phyloP scores from a whole-genome alignment of 2,329 filamentous ascomycete genomes.

The Sarocladium kiliense region DNA sequence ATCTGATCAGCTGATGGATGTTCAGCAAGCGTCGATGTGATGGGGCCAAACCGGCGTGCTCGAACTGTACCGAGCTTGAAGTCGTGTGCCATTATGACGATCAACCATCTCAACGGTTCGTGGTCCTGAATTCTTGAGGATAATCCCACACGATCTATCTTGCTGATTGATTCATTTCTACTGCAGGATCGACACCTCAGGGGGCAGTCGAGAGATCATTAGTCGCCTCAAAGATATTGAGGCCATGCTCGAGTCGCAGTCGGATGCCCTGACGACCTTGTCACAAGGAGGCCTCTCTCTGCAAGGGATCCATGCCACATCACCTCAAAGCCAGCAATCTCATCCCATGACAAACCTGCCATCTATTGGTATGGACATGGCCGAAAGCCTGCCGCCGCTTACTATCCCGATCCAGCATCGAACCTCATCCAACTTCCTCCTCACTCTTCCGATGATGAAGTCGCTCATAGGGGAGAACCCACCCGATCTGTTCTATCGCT shows the following conservation, averaged over 20 bases:
- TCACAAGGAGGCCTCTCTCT: slow-evolving; percentile 1
- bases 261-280: slow-evolving; percentile 14
- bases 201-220: slow-evolving; percentile 22
- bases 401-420: slow-evolving; percentile 23
- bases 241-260: slow-evolving; percentile 16
- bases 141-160: too few species aligned
- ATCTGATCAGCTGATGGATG: too few species aligned
- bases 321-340: slow-evolving; percentile 15
- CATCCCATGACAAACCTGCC: slow-evolving; percentile 10
- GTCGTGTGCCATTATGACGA: slow-evolving; percentile 23
- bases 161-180: too few species aligned
- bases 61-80: slow-evolving; percentile 19
- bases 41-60: slow-evolving; percentile 19
- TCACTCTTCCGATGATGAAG: slow-evolving; percentile 21
- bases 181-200: slow-evolving; percentile 22
- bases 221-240: slow-evolving; percentile 22
- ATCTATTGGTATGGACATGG: slow-evolving; percentile 11
- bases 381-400: slow-evolving; percentile 17
- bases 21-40: slow-evolving; percentile 24
- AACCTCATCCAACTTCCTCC: slow-evolving; percentile 23
- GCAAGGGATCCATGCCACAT: slow-evolving; percentile 11
- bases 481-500: slow-evolving; percentile 20
- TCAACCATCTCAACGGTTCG: slow-evolving; percentile 20
- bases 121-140: background rate
- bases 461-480: slow-evolving; percentile 24